Base-by-base conservation (phyloP, 192 early-diverging fungal species). In the Mortierella antarctica region DNA sequence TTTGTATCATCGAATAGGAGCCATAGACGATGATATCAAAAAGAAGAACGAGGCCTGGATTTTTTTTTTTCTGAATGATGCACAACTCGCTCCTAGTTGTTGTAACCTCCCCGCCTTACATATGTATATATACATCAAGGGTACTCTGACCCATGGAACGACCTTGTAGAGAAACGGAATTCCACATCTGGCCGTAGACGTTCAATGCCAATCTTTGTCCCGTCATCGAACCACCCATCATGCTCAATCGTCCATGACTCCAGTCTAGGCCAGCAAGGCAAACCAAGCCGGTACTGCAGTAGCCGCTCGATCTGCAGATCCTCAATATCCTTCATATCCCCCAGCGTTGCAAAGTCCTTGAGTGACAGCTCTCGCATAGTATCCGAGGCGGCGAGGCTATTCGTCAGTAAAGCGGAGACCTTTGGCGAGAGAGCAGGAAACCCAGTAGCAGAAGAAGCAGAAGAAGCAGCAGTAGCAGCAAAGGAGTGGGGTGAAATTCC, bases 1-100 rank as follows among this genome's bases (percentile, higher is more conserved):
- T 95, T 60, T 62, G 65, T 7, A 85, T 95, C 46, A 82, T 92
- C 18, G 91, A 91, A 56, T 94, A 86, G 67, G 64, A 67, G n/a
- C 14, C 17, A 54, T 51, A 44, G 6, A 9, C 14, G 63, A 12
- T 9, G 47, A 12, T 41, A 67, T 51, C 40, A 64, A 42, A 64
- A 42, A 64, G 52, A 52, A 52, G 39, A 65, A 31, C 15, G 52
- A 39, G 31, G 3, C 2, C 11, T 59, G 57, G 8, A 13, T 13
- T 4, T 59, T 41, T 31, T 59, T 59, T 57, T 14, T 57, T 57
- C 21, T 0, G 31, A 31, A 31, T 31, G 31, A 31, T 31, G 3
- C 31, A 31, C 31, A 31, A 31, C 31, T 31, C 31, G 31, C 31
- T 31, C 31, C 31, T 31, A n/a, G 31, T 31, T 31, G 31, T 31